These are phyloP conservation scores for Agrocybe chaxingu DNA, from an alignment of 768 basidiomycete species.

Conservation along the genomic window DNA sequence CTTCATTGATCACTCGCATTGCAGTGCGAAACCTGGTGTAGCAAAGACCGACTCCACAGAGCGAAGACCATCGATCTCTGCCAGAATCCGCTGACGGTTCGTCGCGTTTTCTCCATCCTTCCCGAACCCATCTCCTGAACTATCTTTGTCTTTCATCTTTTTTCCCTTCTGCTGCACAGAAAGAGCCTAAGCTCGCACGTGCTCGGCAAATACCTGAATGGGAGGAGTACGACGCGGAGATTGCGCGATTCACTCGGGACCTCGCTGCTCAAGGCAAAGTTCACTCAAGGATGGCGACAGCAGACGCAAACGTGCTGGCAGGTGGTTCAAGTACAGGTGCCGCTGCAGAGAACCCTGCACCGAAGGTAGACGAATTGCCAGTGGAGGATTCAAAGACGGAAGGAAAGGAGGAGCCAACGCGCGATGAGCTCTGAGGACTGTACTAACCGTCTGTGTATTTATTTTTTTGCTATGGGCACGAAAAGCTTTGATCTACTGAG, in stretches of 20 bases:
- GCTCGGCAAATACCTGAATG: slow-evolving; percentile 97
- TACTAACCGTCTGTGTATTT: too few species aligned
- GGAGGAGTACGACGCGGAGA: slow-evolving; percentile 92
- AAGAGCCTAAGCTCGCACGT: slow-evolving; percentile 93
- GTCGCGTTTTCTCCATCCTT: slow-evolving; percentile 19
- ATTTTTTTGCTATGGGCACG: too few species aligned
- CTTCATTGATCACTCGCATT: slow-evolving; percentile 4
- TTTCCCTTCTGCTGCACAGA: slow-evolving; percentile 43
- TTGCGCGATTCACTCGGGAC: slow-evolving; percentile 74
- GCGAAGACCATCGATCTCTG: slow-evolving; percentile 94
- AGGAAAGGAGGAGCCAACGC: too few species aligned
- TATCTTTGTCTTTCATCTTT: slow-evolving; percentile 4
- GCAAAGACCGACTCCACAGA: slow-evolving; percentile 77
- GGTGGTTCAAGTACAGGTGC: slow-evolving; percentile 24
- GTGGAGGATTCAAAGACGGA: too few species aligned
- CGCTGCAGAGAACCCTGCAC: too few species aligned
- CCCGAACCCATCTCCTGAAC: background rate
- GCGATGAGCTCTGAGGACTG: too few species aligned
- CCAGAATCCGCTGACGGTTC: slow-evolving; percentile 91
- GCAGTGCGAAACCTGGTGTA: slow-evolving; percentile 99
- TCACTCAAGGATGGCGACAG: slow-evolving; percentile 61
- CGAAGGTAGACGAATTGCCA: too few species aligned
- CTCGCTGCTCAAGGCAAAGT: slow-evolving; percentile 72
- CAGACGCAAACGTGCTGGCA: slow-evolving; percentile 69
- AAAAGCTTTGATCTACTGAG: too few species aligned